Evolutionary conservation across 768 basidiomycete species (phyloP).

Genomic region (Pulveroboletus ravenelii): DNA sequence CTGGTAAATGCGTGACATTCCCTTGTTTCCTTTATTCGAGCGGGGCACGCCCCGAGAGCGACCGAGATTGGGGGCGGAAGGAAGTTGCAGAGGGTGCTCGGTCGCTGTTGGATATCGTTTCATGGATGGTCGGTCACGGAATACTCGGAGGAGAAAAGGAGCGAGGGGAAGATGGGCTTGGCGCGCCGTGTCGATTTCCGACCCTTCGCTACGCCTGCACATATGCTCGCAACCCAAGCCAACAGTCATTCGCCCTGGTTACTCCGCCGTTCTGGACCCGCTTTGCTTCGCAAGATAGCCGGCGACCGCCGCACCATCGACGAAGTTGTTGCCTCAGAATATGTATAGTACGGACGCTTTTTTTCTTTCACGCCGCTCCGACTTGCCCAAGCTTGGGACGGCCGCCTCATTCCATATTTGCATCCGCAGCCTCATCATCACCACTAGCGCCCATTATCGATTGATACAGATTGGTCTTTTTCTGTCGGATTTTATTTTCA

Average conservation of each 20-base stretch:
- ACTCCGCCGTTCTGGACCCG: slow-evolving; percentile 13
- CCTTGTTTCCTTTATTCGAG: slow-evolving; percentile 31
- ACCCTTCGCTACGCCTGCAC: slow-evolving; percentile 3
- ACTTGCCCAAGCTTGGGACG: slow-evolving; percentile 15
- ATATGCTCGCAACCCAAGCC: slow-evolving; percentile 19
- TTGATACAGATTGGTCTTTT: slow-evolving; percentile 26
- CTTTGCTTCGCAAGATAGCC: slow-evolving; percentile 17
- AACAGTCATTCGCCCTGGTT: slow-evolving; percentile 8
- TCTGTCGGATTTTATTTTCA: slow-evolving; percentile 27
- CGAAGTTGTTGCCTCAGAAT: slow-evolving; percentile 38
- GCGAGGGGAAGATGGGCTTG: slow-evolving; percentile 19
- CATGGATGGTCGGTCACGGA: slow-evolving; percentile 32
- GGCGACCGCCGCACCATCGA: slow-evolving; percentile 24
- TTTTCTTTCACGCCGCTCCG: slow-evolving; percentile 51
- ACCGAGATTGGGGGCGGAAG: slow-evolving; percentile 40
- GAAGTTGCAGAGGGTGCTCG: slow-evolving; percentile 32
- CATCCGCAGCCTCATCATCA: slow-evolving; percentile 20
- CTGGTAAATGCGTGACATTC: slow-evolving; percentile 36
- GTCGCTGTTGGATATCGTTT: slow-evolving; percentile 33
- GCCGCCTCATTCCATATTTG: slow-evolving; percentile 30
- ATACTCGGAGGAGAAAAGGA: slow-evolving; percentile 17
- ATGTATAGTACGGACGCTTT: slow-evolving; percentile 69
- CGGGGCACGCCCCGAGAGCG: slow-evolving; percentile 41
- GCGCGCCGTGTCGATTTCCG: slow-evolving; percentile 22
- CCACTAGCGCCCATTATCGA: slow-evolving; percentile 33